Base-by-base conservation (phyloP, 192 early-diverging fungal species). In the Endogone sp. region DNA sequence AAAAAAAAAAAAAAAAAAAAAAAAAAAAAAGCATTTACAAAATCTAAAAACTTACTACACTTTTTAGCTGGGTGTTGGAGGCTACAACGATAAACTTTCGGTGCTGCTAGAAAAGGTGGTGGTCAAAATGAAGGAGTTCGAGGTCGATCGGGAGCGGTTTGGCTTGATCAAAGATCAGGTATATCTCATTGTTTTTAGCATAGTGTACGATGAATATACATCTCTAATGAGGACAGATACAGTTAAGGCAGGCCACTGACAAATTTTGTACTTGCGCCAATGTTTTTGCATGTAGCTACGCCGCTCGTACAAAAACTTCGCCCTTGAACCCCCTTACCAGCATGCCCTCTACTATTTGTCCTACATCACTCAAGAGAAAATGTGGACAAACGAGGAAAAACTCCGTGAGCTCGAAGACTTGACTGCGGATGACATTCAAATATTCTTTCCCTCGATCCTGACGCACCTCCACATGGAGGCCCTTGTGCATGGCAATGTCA, bases 51-150 rank as follows among this genome's bases (percentile, higher is more conserved):
- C n/a, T n/a, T n/a, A n/a, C n/a, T n/a, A n/a, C n/a, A n/a, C n/a
- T 13, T 59, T 10, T 29, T 57, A 77, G 67, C 75, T 98, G 59
- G 80, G 80, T 16, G 70, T 95, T 13, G 81, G 80, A 31, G 96
- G 96, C 22, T 98, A 93, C 75, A 95, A 93, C 67, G 93, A 97
- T 79, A 97, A 96, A 74, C 78, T 96, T 0, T 71, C 78, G 20
- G 77, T 85, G 4, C 75, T 97, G 32, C 74, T 95, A 2, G 79
- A 86, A 60, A 89, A 89, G 56, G 81, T 96, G 26, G 74, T 94
- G 6, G 66, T 86, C 29, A 84, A 85, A 56, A 87, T 96, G 84
- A 85, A 82, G 49, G 74, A 71, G 32, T 82, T 90, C 30, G 66
- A 83, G 37, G 82, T 93, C 21, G 82, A 89, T 56, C 82, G 81